Evolutionary conservation across 164 flowering plant species (phyloP), one percentile per base, ranked within the genome.

Genomic region (Vitis rotundifolia): DNA sequence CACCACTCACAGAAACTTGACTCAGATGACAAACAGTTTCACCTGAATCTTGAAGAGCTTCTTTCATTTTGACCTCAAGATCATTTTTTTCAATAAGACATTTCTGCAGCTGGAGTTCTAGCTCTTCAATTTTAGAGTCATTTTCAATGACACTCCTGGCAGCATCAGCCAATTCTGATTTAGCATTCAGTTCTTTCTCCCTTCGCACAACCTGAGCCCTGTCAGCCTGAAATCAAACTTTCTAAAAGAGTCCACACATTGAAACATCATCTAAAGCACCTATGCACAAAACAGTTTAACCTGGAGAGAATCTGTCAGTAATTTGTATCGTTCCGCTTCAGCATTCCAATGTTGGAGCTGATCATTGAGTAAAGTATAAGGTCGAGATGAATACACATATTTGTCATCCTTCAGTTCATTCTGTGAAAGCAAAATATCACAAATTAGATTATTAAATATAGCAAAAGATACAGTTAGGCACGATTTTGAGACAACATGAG

Each of bases 11-110:
- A 28, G 51, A 31, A 49, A 28, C 55, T 55, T 59, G 53, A 66
- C 26, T 49, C 6, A 4, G 28, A 49, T 44, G 44, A 49, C 28
- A 58, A 67, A 12, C n/a, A 55, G 15, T 10, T 66, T 68, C 58
- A 94, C 99, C 97, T 77, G 90, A 75, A 89, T 95, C 97, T 77
- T 95, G 97, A 49, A 83, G 68, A 72, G 90, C 85, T 85, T 93
- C 99, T 87, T 88, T 98, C 86, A 90, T 75, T 84, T 87, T 88
- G 16, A 86, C 75, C 78, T 90, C 97, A 76, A 89, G 79, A 71
- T 93, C 94, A 81, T 95, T 95, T 67, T 78, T 91, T 71, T 93
- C 97, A 61, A 67, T 54, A 1, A 82, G 76, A 70, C 81, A 84
- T 69, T 80, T 86, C 73, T 85, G 88, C 73, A 95, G 76, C 80